Evolutionary conservation across 768 basidiomycete species (phyloP).

Genomic region (Suillus tomentosus): DNA sequence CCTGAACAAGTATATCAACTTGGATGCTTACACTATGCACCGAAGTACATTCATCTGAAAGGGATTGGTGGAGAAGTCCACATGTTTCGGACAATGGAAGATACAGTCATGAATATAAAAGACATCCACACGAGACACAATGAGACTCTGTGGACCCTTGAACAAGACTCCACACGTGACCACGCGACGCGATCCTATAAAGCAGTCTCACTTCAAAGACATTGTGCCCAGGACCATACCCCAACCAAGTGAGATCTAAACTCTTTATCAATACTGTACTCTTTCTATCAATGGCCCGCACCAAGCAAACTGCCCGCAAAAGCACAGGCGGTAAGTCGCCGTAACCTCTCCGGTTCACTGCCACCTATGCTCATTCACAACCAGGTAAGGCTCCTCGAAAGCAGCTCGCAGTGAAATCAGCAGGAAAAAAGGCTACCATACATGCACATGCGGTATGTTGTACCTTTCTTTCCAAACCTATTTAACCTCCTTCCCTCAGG

Average conservation of each 20-base stretch:
- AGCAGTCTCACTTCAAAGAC: neutral
- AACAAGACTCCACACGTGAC: neutral
- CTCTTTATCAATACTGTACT: neutral
- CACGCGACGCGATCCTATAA: slow-evolving; percentile 5
- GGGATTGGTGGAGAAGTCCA: neutral
- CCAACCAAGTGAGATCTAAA: neutral
- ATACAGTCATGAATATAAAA: neutral
- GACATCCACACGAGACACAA: neutral
- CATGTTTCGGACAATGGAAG: neutral
- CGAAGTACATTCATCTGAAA: neutral
- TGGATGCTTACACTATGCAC: neutral
- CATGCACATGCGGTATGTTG: slow-evolving; percentile 27
- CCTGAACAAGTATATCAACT: neutral
- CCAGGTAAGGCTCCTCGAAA: slow-evolving; percentile 67
- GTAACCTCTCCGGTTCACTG: neutral
- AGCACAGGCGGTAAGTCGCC: slow-evolving; percentile 62
- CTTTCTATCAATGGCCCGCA: slow-evolving; percentile 58
- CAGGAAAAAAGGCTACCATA: slow-evolving; percentile 47
- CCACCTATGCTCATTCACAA: neutral
- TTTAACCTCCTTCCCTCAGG: slow-evolving; percentile 37
- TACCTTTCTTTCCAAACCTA: slow-evolving; percentile 8
- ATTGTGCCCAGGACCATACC: neutral
- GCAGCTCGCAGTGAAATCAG: slow-evolving; percentile 67
- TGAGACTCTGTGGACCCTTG: neutral
- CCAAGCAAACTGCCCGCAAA: slow-evolving; percentile 78